Conservation (phyloP, 176 grass and related monocot genomes). For the Carex myosuroides region DNA sequence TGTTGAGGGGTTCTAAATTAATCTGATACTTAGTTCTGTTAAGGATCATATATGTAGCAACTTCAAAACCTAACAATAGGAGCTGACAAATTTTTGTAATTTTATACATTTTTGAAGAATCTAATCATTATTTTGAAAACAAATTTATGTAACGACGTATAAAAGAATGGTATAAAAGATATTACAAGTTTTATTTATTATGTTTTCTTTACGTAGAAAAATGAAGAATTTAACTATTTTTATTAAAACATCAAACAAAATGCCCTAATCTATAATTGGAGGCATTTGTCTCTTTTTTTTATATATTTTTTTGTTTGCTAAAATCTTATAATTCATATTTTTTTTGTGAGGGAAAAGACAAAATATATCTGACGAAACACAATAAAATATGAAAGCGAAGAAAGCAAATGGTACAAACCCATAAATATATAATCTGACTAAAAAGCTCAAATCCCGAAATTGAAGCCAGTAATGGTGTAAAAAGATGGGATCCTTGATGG, state of each 20-base stretch:
- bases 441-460: slow-evolving; percentile 21
- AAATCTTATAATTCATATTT: not conserved
- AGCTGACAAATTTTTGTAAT: too few relatives aligned
- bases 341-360: not conserved
- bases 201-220: too few relatives aligned
- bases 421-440: not conserved
- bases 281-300: too few relatives aligned
- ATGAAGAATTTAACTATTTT: too few relatives aligned
- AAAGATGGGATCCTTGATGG: not conserved
- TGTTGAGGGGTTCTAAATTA: not conserved
- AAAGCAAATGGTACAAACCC: not conserved
- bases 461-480: not conserved
- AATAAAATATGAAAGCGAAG: not conserved
- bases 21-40: not conserved
- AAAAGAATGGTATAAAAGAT: too few relatives aligned
- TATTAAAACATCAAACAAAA: too few relatives aligned
- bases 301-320: not conserved
- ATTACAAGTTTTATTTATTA: too few relatives aligned
- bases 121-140: too few relatives aligned
- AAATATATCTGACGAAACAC: not conserved
- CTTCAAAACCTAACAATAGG: not conserved
- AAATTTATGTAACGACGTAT: too few relatives aligned
- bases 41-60: not conserved
- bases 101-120: too few relatives aligned
- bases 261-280: too few relatives aligned